Evolutionary conservation across 2,329 filamentous ascomycete species (phyloP).

Genomic region (Penicillium sp.): DNA sequence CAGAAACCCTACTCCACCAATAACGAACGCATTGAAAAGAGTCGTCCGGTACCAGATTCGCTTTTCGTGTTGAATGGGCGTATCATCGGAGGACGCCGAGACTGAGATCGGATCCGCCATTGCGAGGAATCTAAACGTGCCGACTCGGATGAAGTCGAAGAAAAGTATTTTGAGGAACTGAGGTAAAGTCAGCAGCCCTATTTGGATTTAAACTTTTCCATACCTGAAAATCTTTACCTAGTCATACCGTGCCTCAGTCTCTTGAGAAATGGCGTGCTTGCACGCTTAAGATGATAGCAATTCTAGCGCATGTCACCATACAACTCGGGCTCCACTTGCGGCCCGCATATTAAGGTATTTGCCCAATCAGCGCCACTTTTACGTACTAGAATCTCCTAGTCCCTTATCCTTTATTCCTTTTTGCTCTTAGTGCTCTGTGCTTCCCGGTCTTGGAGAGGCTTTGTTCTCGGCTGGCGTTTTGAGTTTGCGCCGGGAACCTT

Average conservation of each 20-base stretch:
- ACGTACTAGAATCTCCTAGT: neutral
- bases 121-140: neutral
- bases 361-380: neutral
- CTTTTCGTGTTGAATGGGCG: slow-evolving; percentile 1
- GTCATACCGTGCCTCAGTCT: neutral
- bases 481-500: neutral
- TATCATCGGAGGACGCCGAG: slow-evolving; percentile 8
- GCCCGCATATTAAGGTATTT: neutral
- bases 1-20: slow-evolving; percentile 54
- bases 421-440: neutral
- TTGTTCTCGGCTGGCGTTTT: neutral
- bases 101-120: slow-evolving; percentile 17
- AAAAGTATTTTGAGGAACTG: neutral
- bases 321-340: slow-evolving; percentile 1
- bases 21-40: slow-evolving; percentile 56
- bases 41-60: slow-evolving; percentile 52
- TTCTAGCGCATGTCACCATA: slow-evolving; percentile 1
- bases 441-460: neutral
- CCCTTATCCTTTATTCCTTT: neutral
- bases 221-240: neutral
- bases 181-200: neutral
- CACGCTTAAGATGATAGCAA: neutral
- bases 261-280: neutral
- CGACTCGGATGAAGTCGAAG: neutral
- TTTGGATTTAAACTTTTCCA: neutral